phyloP scores from a whole-genome alignment of 1,284 basidiomycete species.

The Malassezia restricta region DNA sequence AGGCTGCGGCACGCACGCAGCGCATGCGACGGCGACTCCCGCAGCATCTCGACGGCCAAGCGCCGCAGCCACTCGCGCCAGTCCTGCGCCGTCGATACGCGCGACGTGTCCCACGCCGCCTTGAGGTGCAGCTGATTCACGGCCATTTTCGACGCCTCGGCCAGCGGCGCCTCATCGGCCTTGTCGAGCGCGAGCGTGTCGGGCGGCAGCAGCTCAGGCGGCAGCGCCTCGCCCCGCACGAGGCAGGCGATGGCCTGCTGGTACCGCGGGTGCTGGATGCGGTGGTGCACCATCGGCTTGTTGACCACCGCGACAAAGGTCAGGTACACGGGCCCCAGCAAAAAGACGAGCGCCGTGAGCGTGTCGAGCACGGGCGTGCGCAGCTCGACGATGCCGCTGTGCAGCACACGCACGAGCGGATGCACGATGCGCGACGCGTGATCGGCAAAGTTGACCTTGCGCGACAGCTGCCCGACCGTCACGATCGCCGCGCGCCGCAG shows the following conservation, averaged over 20 bases:
- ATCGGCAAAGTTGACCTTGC: slow-evolving; percentile 95
- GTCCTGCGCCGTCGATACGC: slow-evolving; percentile 65
- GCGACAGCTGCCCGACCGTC: slow-evolving; percentile 79
- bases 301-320: slow-evolving; percentile 95
- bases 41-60: slow-evolving; percentile 89
- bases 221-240: slow-evolving; percentile 79
- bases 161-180: slow-evolving; percentile 47
- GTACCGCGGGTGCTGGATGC: slow-evolving; percentile 73
- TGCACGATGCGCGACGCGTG: slow-evolving; percentile 95
- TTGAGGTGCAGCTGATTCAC: slow-evolving; percentile 98
- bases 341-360: slow-evolving; percentile 76
- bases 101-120: slow-evolving; percentile 86
- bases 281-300: slow-evolving; percentile 69
- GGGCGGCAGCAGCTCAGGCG: slow-evolving; percentile 51
- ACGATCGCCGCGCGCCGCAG: slow-evolving; percentile 79
- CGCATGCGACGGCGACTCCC: slow-evolving; percentile 93
- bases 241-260: slow-evolving; percentile 78
- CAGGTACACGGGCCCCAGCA: slow-evolving; percentile 89
- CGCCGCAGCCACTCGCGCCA: slow-evolving; percentile 95
- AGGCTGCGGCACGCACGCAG: slow-evolving; percentile 87
- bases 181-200: slow-evolving; percentile 30
- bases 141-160: slow-evolving; percentile 62
- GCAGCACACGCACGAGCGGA: slow-evolving; percentile 77
- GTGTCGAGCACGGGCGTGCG: slow-evolving; percentile 83
- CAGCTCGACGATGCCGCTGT: slow-evolving; percentile 64